Percentiles rank a stretch among this genome's conserved stretches.
phyloP scores from a whole-genome alignment of 495 filamentous ascomycete species.

The Glonium stellatum region DNA sequence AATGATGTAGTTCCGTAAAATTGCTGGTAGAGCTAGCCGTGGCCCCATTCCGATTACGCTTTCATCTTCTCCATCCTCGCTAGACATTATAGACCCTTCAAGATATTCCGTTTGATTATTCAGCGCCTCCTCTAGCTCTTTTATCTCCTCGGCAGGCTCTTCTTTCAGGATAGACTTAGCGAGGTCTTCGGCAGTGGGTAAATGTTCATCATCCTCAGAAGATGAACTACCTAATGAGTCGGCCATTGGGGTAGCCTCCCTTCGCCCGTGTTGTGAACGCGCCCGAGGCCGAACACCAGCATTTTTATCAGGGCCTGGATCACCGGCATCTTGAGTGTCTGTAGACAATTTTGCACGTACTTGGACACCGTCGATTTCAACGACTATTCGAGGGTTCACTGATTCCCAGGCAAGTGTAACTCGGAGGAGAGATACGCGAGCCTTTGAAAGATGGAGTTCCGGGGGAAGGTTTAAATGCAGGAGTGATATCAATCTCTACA shows the following conservation, averaged over 20 bases:
- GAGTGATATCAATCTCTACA: slow-evolving; percentile 66
- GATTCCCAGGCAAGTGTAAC: slow-evolving; percentile 77
- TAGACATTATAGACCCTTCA: slow-evolving; percentile 39
- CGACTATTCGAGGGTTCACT: slow-evolving; percentile 66
- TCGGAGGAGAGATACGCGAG: slow-evolving; percentile 60
- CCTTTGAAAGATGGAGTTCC: slow-evolving; percentile 60
- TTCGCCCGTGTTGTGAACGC: slow-evolving; percentile 1
- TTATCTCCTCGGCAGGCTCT: slow-evolving; percentile 67
- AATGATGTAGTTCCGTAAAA: slow-evolving; percentile 75
- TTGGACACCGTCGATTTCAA: slow-evolving; percentile 71
- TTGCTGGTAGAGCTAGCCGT: slow-evolving; percentile 64
- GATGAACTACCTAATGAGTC: slow-evolving; percentile 17
- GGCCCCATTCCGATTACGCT: slow-evolving; percentile 64
- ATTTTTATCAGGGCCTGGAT: neutral
- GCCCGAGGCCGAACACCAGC: neutral
- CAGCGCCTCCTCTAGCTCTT: slow-evolving; percentile 69
- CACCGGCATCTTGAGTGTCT: slow-evolving; percentile 7
- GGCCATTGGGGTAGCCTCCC: slow-evolving; percentile 3
- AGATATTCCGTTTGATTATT: slow-evolving; percentile 59
- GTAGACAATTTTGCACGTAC: slow-evolving; percentile 46
- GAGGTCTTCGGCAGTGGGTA: slow-evolving; percentile 75
- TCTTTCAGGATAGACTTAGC: slow-evolving; percentile 82
- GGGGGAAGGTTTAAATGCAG: slow-evolving; percentile 57
- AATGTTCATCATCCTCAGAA: slow-evolving; percentile 38
- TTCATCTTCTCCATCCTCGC: slow-evolving; percentile 57